Evolutionary conservation across 2,329 filamentous ascomycete species (phyloP), one percentile per base, ranked within the genome.

Genomic region (Aspergillus hiratsukae): DNA sequence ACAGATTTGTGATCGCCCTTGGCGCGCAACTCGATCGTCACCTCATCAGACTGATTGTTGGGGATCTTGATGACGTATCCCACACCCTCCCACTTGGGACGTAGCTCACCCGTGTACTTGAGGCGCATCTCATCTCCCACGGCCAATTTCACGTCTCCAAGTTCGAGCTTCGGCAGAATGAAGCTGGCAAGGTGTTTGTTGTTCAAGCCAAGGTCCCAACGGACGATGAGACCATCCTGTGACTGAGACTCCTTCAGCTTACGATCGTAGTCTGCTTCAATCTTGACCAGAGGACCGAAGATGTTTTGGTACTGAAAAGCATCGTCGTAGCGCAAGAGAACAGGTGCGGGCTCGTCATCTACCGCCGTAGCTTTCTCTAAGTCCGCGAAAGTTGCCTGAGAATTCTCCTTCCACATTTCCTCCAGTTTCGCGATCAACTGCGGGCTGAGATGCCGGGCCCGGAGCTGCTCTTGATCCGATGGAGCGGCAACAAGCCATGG

Each of bases 31-130:
- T 99, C 94, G 62, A 99, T 88, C 9, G 89, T 95, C 52, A 99
- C 94, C 72, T 99, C 93, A 68, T 99, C 94, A 14, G 92, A 97
- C 78, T 96, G 91, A 75, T 97, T 97, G 81, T 99, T 97, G 23
- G 94, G 95, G 58, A 99, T 97, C 78, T 99, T 99, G 78, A 97
- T 92, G 59, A 99, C 94, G 74, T 99, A 99, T 62, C 94, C 94
- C 35, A 99, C 94, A 40, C 94, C 94, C 72, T 99, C 94, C 94
- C 94, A 99, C 57, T 90, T 86, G 14, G 89, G 84, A 45, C 92
- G 89, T 51, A 99, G 81, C 74, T 97, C 94, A 64, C 95, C 94
- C 64, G 91, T 95, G 77, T 99, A 99, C 65, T 94, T 91, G 61
- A 99, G 81, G 46, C 94, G 89, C 94, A 99, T 99, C 74, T 99